A percentile compares a stretch with the other conserved stretches of the same genome.
These are phyloP conservation scores for Termitomyces sp. DNA, from an alignment of 768 basidiomycete species.

Conservation along the genomic window DNA sequence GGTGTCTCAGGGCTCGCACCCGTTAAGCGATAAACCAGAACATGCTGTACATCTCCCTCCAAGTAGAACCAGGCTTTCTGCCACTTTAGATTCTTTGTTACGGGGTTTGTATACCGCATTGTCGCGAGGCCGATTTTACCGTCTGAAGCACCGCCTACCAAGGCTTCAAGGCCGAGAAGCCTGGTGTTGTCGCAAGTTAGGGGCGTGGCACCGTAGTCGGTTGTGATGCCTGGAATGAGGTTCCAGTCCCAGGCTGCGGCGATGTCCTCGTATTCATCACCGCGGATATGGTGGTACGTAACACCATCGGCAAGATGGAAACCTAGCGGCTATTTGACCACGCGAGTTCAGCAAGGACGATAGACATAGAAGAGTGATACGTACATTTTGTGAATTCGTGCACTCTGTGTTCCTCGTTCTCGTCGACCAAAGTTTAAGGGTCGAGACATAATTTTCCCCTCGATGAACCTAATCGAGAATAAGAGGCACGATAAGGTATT, in stretches of 20 bases:
- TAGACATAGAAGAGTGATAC: neutral
- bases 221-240: slow-evolving; percentile 68
- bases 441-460: slow-evolving; percentile 53
- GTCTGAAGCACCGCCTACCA: slow-evolving; percentile 67
- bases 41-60: slow-evolving; percentile 55
- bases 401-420: slow-evolving; percentile 64
- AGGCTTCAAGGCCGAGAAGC: slow-evolving; percentile 45
- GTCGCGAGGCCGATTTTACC: slow-evolving; percentile 55
- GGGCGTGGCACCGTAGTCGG: slow-evolving; percentile 56
- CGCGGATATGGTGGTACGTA: slow-evolving; percentile 58
- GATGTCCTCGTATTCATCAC: slow-evolving; percentile 74
- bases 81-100: slow-evolving; percentile 50
- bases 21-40: slow-evolving; percentile 53
- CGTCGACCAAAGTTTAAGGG: slow-evolving; percentile 61
- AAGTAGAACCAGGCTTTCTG: slow-evolving; percentile 79
- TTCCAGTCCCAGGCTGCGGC: slow-evolving; percentile 78
- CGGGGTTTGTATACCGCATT: slow-evolving; percentile 68
- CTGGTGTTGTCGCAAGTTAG: slow-evolving; percentile 43
- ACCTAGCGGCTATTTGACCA: slow-evolving; percentile 44
- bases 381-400: slow-evolving; percentile 58
- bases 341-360: neutral
- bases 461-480: slow-evolving; percentile 50
- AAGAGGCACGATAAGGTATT: neutral
- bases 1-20: slow-evolving; percentile 36
- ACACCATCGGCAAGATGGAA: slow-evolving; percentile 71